Evolutionary conservation across 2,329 filamentous ascomycete genomes (phyloP), one percentile per base, ranked within the genome.

Genomic region (Fusarium napiforme): DNA sequence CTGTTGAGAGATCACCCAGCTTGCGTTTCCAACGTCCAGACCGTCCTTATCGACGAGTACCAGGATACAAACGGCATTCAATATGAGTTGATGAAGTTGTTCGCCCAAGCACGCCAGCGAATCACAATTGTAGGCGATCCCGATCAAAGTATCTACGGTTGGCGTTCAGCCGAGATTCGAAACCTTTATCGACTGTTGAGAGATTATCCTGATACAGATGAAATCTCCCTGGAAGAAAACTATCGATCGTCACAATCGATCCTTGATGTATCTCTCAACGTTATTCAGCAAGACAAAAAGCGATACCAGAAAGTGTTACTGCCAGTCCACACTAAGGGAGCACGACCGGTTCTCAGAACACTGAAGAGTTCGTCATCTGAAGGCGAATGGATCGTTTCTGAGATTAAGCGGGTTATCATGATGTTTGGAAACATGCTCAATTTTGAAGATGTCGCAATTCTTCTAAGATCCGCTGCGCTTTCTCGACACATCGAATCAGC

Each of bases 121-220:
- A 96, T 98, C 75, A 98, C 96, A 2, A 93, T 98, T 67, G 96
- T 99, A 9, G 96, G 96, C 39, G 96, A 99, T 79, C 96, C 96
- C 0, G 96, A 99, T 80, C 96, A 99, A 82, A 98, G 95, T 80
- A 99, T 99, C 64, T 99, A 98, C 80, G 94, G 96, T 26, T 99
- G 97, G 87, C 92, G 96, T 26, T 95, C 94, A 12, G 96, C 96
- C 15, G 96, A 99, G 81, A 94, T 96, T 75, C 92, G 92, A 79
- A 99, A 98, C 77, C 86, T 98, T 53, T 89, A 90, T 73, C 90
- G 93, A 5, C 91, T 99, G 86, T 89, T 94, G 59, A 85, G 85
- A 46, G 91, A 94, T 66, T 98, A 93, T 78, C 91, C 91, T 0
- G 88, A 92, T 32, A 96, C 95, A 0, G 88, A 94, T 9, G 92